phyloP scores from a whole-genome alignment of 805 yeast genomes.

The Zygotorulaspora chibaensis region DNA sequence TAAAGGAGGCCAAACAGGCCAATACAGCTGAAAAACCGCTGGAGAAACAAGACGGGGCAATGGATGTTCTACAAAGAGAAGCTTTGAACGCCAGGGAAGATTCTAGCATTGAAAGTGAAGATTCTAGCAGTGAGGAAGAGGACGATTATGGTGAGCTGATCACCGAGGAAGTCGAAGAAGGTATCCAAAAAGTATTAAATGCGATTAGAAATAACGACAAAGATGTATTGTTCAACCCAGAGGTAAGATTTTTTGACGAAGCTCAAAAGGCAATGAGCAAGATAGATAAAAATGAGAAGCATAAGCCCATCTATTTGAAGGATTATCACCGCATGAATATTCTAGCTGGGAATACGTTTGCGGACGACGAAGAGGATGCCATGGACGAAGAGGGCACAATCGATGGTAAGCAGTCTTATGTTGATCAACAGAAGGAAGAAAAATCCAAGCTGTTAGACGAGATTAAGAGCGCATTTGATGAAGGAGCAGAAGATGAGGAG shows the following conservation, averaged over 20 bases:
- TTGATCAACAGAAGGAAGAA: constrained; percentile 70
- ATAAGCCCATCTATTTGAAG: constrained; percentile 80
- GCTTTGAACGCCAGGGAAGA: constrained; percentile 28
- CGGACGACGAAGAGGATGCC: constrained; percentile 48
- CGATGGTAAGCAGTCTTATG: constrained; percentile 56
- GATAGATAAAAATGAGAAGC: constrained; percentile 35
- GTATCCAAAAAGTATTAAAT: constrained; percentile 64
- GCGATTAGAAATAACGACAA: constrained; percentile 69
- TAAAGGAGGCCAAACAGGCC: constrained; percentile 10
- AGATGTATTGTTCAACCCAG: constrained; percentile 55
- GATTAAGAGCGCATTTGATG: constrained; percentile 64
- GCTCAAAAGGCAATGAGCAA: constrained; percentile 42
- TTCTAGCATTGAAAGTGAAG: constrained; percentile 40
- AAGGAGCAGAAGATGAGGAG: constrained; percentile 42
- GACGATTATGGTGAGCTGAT: constrained; percentile 87
- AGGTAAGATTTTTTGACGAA: constrained; percentile 69
- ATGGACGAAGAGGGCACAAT: constrained; percentile 41
- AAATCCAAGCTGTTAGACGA: constrained; percentile 68
- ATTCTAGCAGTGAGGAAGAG: constrained; percentile 53
- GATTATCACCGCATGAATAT: constrained; percentile 88
- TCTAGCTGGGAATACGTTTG: constrained; percentile 58
- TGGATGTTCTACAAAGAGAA: background rate
- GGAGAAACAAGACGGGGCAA: constrained; percentile 15
- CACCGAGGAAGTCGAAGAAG: constrained; percentile 80
- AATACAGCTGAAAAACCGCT: constrained; percentile 27